Evolutionary conservation across 352 stramenopile species (phyloP).

Genomic region (Aphanomyces astaci): DNA sequence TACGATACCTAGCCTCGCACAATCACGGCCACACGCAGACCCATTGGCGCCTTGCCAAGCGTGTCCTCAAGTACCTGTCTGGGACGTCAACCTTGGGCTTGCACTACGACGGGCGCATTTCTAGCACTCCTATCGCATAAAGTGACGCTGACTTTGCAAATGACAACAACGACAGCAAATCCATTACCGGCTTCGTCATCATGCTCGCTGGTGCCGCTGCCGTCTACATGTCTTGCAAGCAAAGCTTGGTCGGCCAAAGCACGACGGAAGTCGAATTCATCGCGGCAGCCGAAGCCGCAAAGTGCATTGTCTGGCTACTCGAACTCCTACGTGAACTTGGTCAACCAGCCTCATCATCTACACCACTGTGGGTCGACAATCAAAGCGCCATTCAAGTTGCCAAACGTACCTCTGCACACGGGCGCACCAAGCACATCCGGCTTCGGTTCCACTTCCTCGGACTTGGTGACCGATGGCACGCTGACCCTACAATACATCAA

Average conservation of each 20-base stretch:
- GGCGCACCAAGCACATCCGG: not conserved
- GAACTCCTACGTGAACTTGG: not conserved
- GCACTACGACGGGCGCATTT: not conserved
- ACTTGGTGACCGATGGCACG: not conserved
- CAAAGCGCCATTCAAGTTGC: not conserved
- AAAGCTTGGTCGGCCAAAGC: too few species aligned
- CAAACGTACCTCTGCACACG: not conserved
- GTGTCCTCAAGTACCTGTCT: not conserved
- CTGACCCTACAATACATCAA: not conserved
- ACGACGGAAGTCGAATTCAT: too few species aligned
- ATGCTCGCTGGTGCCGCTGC: too few species aligned
- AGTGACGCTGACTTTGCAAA: slow-evolving; percentile 6
- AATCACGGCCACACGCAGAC: not conserved
- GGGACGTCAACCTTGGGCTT: not conserved
- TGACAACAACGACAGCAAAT: not conserved
- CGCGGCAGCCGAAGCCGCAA: not conserved
- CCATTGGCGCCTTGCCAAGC: not conserved
- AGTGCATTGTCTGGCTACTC: not conserved
- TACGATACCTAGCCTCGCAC: not conserved
- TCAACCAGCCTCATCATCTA: not conserved
- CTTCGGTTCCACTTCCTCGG: not conserved
- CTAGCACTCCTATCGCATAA: not conserved
- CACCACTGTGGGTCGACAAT: not conserved
- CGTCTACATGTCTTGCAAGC: too few species aligned
- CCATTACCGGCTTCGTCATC: too few species aligned